Percentiles rank a stretch among this genome's conserved stretches.
phyloP scores from a whole-genome alignment of 768 basidiomycete species.

The Trametes cingulata region DNA sequence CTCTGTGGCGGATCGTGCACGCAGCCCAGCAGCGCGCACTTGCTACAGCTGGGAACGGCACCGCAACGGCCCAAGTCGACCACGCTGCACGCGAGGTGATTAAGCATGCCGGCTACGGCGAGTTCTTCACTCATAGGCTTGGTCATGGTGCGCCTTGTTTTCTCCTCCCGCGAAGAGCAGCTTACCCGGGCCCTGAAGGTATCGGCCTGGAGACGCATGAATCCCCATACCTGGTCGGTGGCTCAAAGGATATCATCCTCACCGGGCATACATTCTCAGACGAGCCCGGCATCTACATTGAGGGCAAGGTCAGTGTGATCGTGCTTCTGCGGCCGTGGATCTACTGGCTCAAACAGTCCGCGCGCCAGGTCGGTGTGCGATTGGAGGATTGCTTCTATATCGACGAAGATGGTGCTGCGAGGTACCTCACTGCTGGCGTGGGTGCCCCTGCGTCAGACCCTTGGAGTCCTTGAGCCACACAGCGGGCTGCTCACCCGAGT shows the following conservation, averaged over 20 bases:
- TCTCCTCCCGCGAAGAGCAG: not conserved
- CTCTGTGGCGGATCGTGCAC: slow-evolving; percentile 67
- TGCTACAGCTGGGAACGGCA: slow-evolving; percentile 46
- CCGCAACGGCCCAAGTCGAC: slow-evolving; percentile 58
- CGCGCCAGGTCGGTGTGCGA: slow-evolving; percentile 66
- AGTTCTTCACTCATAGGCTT: slow-evolving; percentile 78
- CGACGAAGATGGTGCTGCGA: slow-evolving; percentile 48
- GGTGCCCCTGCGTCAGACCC: slow-evolving; percentile 55
- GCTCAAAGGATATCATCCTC: slow-evolving; percentile 55
- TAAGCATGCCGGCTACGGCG: slow-evolving; percentile 41
- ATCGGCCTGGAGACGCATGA: slow-evolving; percentile 87
- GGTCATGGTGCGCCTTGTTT: slow-evolving; percentile 60
- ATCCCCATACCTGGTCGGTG: slow-evolving; percentile 76
- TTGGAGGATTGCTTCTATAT: slow-evolving; percentile 86
- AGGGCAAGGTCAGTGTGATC: slow-evolving; percentile 51
- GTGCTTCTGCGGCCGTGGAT: slow-evolving; percentile 1
- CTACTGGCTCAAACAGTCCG: not conserved
- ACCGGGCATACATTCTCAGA: slow-evolving; percentile 78
- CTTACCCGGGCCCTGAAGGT: slow-evolving; percentile 41
- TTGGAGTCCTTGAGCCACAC: slow-evolving; percentile 34
- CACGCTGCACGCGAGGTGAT: slow-evolving; percentile 58
- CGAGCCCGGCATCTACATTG: slow-evolving; percentile 79
- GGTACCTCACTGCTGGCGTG: slow-evolving; percentile 63
- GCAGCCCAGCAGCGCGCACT: slow-evolving; percentile 62
- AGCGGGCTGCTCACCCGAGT: not conserved